A percentile compares a stretch with the other conserved stretches of the same genome.
phyloP scores from a whole-genome alignment of 2,329 filamentous ascomycete genomes.

The Pyrenophora teres region DNA sequence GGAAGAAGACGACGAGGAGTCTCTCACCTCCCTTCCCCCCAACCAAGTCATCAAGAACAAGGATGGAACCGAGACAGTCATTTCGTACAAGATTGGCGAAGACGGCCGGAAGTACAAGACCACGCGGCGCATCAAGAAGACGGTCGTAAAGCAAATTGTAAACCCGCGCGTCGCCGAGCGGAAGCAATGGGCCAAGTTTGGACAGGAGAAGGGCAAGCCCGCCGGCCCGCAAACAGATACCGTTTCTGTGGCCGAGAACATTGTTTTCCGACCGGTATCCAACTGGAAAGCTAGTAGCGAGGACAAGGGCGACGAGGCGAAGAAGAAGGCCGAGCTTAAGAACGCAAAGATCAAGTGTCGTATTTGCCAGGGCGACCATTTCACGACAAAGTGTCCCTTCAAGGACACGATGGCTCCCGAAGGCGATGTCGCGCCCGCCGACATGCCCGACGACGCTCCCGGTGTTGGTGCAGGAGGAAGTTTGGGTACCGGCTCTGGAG shows the following conservation, averaged over 20 bases:
- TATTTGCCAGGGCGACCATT: constrained; percentile 98
- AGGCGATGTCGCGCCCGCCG: constrained; percentile 54
- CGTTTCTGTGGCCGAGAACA: constrained; percentile 95
- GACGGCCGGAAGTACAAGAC: constrained; percentile 96
- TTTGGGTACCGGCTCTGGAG: constrained; percentile 70
- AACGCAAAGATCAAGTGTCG: constrained; percentile 99
- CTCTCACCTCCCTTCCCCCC: constrained; percentile 81
- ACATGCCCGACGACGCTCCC: constrained; percentile 54
- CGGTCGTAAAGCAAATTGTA: constrained; percentile 87
- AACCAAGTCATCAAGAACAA: constrained; percentile 92
- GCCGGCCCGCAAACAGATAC: constrained; percentile 85
- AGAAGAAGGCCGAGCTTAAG: constrained; percentile 74
- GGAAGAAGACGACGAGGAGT: constrained; percentile 74
- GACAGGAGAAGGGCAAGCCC: constrained; percentile 81
- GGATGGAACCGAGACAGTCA: constrained; percentile 95
- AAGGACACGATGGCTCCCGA: constrained; percentile 98
- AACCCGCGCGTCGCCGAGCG: constrained; percentile 97
- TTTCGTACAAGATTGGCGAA: constrained; percentile 89
- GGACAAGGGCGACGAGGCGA: constrained; percentile 74
- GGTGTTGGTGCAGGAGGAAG: constrained; percentile 54
- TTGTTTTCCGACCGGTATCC: constrained; percentile 88
- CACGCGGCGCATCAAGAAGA: constrained; percentile 91
- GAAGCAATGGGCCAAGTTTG: constrained; percentile 92
- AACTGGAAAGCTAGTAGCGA: constrained; percentile 93
- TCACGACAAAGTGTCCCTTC: constrained; percentile 98